Evolutionary conservation across 2,329 filamentous ascomycete genomes (phyloP), one percentile per base, ranked within the genome.

Genomic region (Tothia fuscella): DNA sequence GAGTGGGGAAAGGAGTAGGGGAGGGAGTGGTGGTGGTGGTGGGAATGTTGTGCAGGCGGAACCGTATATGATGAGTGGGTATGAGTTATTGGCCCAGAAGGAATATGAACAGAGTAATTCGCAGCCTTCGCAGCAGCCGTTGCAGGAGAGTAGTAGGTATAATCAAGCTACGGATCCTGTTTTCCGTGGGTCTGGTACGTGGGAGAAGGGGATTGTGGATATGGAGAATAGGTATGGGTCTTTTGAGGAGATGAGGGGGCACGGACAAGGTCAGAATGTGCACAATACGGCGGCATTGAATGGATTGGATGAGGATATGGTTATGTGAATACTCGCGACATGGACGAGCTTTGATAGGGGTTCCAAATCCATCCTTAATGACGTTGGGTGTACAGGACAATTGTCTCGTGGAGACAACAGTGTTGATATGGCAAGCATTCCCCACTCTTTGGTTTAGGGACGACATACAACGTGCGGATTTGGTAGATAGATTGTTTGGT

Each of bases 31-130:
- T n/a, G 19, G 22, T 17, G 14, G 21, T 13, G 20, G 17, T n/a
- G 21, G 6, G 24, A 48, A 59, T 34, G 68, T 74, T 46, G n/a
- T n/a, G n/a, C n/a, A n/a, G n/a, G 76, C 74, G 29, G 85, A 93
- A 59, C 86, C 86, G 0, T 94, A 94, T 60, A 93, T 94, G 74
- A 60, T 74, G 36, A 80, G 76, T 5, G 87, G 87, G 12, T 94
- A 93, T 56, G 81, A 85, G 52, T 68, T 75, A 53, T 63, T 82
- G 44, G 76, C 80, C 45, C 67, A 69, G 44, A 68, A 75, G 41
- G 78, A 83, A 53, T 76, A 79, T 47, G 71, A 80, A 51, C 63
- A 68, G 42, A 69, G 68, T 2, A 62, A 60, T 21, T 52, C 47
- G 9, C 48, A 46, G 10, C 38, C 46, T 19, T 14, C 25, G n/a